phyloP scores from a whole-genome alignment of 73 alveolate genomes.

The Blepharisma stoltei region DNA sequence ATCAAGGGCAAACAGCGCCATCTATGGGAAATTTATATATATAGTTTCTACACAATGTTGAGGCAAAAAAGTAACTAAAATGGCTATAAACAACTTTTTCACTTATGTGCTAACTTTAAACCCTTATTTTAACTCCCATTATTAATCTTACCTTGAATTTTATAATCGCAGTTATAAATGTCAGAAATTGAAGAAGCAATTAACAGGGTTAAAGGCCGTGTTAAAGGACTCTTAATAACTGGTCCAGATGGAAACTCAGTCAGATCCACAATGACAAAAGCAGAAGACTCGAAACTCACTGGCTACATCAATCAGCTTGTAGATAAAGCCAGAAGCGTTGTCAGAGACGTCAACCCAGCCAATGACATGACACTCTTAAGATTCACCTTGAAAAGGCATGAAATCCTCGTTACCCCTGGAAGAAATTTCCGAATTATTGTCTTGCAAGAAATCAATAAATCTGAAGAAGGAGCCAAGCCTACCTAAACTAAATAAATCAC shows the following conservation, averaged over 20 bases:
- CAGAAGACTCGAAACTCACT: background rate
- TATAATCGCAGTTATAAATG: background rate
- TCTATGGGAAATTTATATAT: too few relatives aligned
- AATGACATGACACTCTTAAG: conserved; percentile 19
- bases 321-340: conserved; percentile 21
- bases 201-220: conserved; percentile 13
- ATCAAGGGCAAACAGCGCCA: too few relatives aligned
- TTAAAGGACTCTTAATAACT: background rate
- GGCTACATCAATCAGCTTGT: background rate
- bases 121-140: conserved; percentile 63
- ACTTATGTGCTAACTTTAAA: background rate
- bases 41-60: too few relatives aligned
- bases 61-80: background rate
- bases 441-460: background rate
- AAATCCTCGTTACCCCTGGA: conserved; percentile 17
- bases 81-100: background rate
- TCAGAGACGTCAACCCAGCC: conserved; percentile 20
- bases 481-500: background rate
- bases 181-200: conserved; percentile 28
- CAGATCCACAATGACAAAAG: background rate
- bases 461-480: background rate
- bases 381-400: background rate
- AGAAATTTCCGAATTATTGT: conserved; percentile 6
- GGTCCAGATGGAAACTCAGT: conserved; percentile 6
- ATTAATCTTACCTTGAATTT: conserved; percentile 33